These are phyloP conservation scores for Agrocybe pediades DNA, from an alignment of 768 basidiomycete genomes.

Conservation along the genomic window DNA sequence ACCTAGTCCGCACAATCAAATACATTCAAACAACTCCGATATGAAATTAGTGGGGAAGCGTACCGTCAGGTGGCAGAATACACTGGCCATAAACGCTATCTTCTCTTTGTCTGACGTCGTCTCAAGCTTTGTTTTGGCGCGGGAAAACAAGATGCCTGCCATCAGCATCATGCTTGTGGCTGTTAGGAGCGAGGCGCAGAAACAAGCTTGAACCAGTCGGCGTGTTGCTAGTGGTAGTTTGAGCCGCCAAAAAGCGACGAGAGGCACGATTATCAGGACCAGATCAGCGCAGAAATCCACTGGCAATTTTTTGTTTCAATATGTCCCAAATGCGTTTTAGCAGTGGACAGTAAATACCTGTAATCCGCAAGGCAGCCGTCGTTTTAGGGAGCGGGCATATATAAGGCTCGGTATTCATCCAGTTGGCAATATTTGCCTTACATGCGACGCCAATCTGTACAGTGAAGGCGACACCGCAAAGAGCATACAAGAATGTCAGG, in stretches of 20 bases:
- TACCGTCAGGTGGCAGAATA: constrained; percentile 12
- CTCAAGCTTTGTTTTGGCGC: constrained; percentile 1
- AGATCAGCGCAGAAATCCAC: constrained; percentile 19
- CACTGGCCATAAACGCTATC: constrained; percentile 9
- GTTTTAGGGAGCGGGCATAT: constrained; percentile 6
- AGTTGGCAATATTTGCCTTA: neutral
- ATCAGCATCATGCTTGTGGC: neutral
- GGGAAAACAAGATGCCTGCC: constrained; percentile 1
- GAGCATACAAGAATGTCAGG: constrained; percentile 8
- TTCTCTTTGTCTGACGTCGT: neutral
- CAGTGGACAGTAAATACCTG: neutral
- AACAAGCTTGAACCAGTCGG: constrained; percentile 17
- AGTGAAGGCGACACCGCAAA: constrained; percentile 1
- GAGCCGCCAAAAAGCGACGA: constrained; percentile 17
- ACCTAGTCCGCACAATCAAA: constrained; percentile 5
- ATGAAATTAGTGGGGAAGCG: neutral
- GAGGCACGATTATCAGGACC: constrained; percentile 13
- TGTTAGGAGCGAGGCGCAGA: constrained; percentile 19
- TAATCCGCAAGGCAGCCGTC: constrained; percentile 6
- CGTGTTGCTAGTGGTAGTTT: constrained; percentile 11
- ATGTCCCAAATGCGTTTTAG: neutral
- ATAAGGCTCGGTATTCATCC: constrained; percentile 8
- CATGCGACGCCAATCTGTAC: constrained; percentile 5
- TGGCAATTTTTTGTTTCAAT: no score
- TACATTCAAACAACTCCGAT: neutral